These are phyloP conservation scores for Exophiala oligosperma DNA, from an alignment of 2,329 filamentous ascomycete genomes.

Conservation along the genomic window DNA sequence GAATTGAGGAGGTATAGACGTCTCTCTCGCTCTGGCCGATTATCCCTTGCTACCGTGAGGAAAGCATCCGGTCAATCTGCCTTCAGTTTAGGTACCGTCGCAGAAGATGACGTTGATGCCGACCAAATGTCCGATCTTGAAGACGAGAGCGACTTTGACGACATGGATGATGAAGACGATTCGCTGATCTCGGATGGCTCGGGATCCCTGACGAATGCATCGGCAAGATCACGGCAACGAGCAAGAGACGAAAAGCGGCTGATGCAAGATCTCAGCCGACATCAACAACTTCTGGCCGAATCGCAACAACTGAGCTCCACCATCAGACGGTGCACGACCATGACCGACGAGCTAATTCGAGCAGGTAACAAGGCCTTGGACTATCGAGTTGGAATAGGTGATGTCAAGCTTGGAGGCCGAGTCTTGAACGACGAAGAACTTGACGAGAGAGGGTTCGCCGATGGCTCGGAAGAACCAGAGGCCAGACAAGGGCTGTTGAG, in stretches of 20 bases:
- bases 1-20: constrained; percentile 84
- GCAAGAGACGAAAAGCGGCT: constrained; percentile 78
- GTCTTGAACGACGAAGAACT: constrained; percentile 71
- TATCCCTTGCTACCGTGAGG: constrained; percentile 55
- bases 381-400: constrained; percentile 75
- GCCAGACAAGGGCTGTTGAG: constrained; percentile 24
- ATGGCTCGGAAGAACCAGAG: constrained; percentile 11
- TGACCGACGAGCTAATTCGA: constrained; percentile 86
- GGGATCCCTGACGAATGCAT: constrained; percentile 36
- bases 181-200: constrained; percentile 34
- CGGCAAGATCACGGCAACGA: constrained; percentile 53
- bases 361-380: constrained; percentile 85
- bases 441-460: constrained; percentile 25
- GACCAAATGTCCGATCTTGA: constrained; percentile 38
- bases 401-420: constrained; percentile 78
- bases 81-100: constrained; percentile 47
- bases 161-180: constrained; percentile 36
- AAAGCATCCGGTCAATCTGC: constrained; percentile 48
- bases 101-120: constrained; percentile 42
- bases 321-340: constrained; percentile 82
- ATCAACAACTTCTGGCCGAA: constrained; percentile 83
- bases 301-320: constrained; percentile 96
- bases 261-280: constrained; percentile 81
- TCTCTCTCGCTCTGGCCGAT: constrained; percentile 75
- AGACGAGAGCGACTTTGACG: constrained; percentile 21